Evolutionary conservation across 371 early-diverging fungal species (phyloP).

Genomic region (Mucor racemosus): DNA sequence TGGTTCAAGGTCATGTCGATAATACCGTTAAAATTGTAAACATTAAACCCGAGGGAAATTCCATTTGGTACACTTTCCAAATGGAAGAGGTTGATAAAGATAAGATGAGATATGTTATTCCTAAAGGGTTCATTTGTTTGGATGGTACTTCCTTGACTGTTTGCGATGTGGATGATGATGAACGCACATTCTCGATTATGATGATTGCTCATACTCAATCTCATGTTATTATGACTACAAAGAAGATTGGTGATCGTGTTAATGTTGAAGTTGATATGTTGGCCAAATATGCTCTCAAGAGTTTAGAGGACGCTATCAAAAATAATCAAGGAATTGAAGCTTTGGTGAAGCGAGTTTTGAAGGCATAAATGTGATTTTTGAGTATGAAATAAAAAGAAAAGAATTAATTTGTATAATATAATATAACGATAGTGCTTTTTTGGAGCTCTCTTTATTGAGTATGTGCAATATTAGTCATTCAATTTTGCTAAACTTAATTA

Average conservation of each 20-base stretch:
- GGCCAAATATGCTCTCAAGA: conserved; percentile 92
- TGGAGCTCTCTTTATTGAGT: no score
- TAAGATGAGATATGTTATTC: conserved; percentile 84
- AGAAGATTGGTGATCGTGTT: conserved; percentile 77
- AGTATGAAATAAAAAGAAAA: neutral
- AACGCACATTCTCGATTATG: conserved; percentile 88
- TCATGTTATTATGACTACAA: conserved; percentile 81
- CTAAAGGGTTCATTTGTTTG: conserved; percentile 93
- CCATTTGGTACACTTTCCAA: conserved; percentile 81
- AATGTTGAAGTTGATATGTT: conserved; percentile 98
- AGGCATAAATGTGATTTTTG: conserved; percentile 8
- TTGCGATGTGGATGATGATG: conserved; percentile 80
- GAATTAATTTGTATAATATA: neutral
- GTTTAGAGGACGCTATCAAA: conserved; percentile 63
- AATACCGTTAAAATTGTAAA: conserved; percentile 75
- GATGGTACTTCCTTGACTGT: conserved; percentile 97
- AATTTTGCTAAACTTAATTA: no score
- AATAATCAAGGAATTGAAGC: conserved; percentile 44
- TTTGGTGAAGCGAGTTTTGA: conserved; percentile 42
- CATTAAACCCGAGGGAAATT: conserved; percentile 87
- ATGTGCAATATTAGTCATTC: no score
- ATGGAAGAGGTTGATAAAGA: conserved; percentile 59
- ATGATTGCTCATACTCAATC: conserved; percentile 92
- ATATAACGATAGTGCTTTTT: no score
- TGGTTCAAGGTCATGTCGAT: conserved; percentile 98